phyloP scores from a whole-genome alignment of 2,329 filamentous ascomycete genomes.

The Neoscytalidium dimidiatum region DNA sequence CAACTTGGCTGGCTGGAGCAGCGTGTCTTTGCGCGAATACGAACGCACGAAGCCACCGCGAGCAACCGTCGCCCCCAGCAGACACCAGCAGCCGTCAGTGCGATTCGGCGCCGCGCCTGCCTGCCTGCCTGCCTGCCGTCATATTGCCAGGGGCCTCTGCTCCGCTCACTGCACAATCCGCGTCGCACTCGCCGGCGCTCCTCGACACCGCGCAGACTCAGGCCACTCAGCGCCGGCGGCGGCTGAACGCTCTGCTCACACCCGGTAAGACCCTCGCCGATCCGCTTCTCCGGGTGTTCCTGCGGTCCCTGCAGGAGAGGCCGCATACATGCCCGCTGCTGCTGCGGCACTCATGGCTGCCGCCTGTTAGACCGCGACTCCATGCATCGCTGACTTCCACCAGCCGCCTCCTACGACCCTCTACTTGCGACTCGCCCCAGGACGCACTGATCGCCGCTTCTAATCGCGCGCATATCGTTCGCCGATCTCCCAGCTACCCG shows the following conservation, averaged over 20 bases:
- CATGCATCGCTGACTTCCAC: conserved; percentile 14
- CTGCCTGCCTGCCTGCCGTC: neutral
- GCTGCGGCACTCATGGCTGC: neutral
- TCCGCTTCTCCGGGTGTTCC: conserved; percentile 8
- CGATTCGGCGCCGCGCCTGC: neutral
- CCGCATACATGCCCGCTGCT: neutral
- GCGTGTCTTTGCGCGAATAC: neutral
- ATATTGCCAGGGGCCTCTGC: neutral
- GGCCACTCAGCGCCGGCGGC: conserved; percentile 7
- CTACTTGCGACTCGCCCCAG: conserved; percentile 10
- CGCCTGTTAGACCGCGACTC: conserved; percentile 2
- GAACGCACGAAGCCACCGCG: conserved; percentile 5
- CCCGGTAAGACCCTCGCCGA: conserved; percentile 15
- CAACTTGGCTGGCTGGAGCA: neutral
- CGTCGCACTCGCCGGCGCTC: neutral
- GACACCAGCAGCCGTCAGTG: neutral
- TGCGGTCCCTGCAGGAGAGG: conserved; percentile 13
- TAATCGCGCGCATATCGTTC: conserved; percentile 8
- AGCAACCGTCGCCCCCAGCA: neutral
- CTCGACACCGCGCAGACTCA: neutral
- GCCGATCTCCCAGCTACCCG: conserved; percentile 9
- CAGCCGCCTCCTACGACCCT: neutral
- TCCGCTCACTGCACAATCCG: neutral
- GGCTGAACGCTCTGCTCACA: neutral
- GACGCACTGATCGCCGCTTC: conserved; percentile 14